Conservation (phyloP, 2,329 filamentous ascomycete species). For the Apiospora koreana region DNA sequence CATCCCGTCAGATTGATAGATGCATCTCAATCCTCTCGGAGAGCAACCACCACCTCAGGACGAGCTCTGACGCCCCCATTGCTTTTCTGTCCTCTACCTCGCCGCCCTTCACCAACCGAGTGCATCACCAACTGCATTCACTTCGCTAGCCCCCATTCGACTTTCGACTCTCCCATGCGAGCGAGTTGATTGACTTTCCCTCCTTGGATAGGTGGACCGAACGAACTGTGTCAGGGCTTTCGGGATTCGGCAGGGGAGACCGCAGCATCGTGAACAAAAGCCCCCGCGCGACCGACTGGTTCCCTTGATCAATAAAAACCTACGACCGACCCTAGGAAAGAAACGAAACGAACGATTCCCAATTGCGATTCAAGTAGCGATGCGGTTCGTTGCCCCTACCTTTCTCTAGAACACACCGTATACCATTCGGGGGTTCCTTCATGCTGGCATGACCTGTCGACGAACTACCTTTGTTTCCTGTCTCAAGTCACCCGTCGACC, state of each 20-base stretch:
- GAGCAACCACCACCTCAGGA: background rate
- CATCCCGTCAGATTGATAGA: conserved; percentile 1
- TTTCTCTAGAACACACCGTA: background rate
- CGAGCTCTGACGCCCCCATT: conserved; percentile 8
- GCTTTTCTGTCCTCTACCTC: background rate
- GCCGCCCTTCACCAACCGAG: background rate
- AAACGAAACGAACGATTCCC: background rate
- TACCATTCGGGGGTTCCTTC: background rate
- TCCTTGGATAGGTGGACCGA: conserved; percentile 10
- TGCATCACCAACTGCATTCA: conserved; percentile 5
- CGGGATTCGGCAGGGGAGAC: conserved; percentile 1
- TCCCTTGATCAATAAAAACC: background rate
- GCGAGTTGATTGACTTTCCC: conserved; percentile 5
- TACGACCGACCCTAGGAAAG: background rate
- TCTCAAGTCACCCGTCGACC: background rate
- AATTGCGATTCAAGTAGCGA: conserved; percentile 7
- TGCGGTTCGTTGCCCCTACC: conserved; percentile 6
- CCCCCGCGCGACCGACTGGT: background rate
- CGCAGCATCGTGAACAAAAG: conserved; percentile 9
- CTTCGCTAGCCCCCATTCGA: conserved; percentile 4
- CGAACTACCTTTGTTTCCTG: background rate
- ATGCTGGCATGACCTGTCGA: conserved; percentile 2
- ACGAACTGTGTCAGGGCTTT: conserved; percentile 1
- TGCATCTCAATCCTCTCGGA: conserved; percentile 2
- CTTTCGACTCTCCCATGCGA: background rate